Evolutionary conservation across 2,329 filamentous ascomycete species (phyloP).

Genomic region (Penicillium sp.): DNA sequence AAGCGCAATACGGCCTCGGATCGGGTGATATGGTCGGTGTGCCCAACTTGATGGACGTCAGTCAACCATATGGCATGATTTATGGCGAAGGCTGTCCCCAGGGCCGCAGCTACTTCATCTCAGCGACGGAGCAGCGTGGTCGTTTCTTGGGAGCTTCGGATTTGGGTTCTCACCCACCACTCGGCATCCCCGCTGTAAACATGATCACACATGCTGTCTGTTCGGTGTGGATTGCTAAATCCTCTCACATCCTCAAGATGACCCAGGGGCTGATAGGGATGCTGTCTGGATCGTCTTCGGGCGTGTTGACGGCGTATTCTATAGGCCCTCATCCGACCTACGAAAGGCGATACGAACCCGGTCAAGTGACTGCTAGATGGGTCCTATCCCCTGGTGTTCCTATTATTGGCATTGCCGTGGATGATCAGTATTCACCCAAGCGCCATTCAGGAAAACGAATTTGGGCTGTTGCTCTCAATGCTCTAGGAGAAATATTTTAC

Average conservation of each 20-base stretch:
- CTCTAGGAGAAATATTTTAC: conserved; percentile 87
- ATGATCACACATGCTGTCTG: conserved; percentile 69
- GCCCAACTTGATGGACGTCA: conserved; percentile 88
- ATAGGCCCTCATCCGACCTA: conserved; percentile 63
- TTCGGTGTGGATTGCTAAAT: conserved; percentile 88
- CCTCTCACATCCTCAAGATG: conserved; percentile 65
- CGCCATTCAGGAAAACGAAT: conserved; percentile 69
- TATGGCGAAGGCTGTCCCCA: conserved; percentile 85
- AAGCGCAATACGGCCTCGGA: conserved; percentile 74
- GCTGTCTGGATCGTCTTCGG: conserved; percentile 77
- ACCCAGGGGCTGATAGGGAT: conserved; percentile 80
- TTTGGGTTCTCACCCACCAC: conserved; percentile 60
- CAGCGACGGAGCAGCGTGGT: conserved; percentile 70
- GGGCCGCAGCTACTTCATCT: conserved; percentile 76
- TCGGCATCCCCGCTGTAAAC: conserved; percentile 75
- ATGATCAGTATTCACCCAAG: conserved; percentile 74
- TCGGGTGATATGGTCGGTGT: conserved; percentile 71
- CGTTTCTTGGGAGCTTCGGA: conserved; percentile 67
- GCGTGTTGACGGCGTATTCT: conserved; percentile 78
- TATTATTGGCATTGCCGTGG: conserved; percentile 77
- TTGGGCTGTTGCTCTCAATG: conserved; percentile 93
- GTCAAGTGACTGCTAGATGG: conserved; percentile 85
- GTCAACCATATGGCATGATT: conserved; percentile 77
- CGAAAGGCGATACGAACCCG: conserved; percentile 63
- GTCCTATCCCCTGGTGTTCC: conserved; percentile 88